Conservation (phyloP, 2,329 filamentous ascomycete genomes). For the Purpureocillium takamizusanense region DNA sequence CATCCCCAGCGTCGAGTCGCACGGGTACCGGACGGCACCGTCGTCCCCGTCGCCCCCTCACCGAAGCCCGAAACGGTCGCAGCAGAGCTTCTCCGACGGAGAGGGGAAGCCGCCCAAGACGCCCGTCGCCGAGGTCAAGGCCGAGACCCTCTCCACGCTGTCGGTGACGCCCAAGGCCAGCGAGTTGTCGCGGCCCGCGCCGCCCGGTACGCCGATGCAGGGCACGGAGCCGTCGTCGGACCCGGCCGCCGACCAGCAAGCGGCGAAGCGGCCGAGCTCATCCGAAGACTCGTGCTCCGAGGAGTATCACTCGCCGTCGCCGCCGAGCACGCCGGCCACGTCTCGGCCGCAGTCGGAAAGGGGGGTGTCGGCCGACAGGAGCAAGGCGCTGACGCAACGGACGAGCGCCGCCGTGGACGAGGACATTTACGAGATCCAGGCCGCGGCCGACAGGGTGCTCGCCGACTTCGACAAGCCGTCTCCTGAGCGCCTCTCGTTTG, state of each 20-base stretch:
- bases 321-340: constrained; percentile 28
- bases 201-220: neutral
- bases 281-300: constrained; percentile 30
- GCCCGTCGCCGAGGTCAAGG: neutral
- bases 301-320: constrained; percentile 23
- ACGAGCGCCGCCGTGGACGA: constrained; percentile 1
- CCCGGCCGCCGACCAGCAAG: no score
- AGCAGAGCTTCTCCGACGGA: constrained; percentile 2
- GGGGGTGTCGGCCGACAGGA: constrained; percentile 4
- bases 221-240: no score
- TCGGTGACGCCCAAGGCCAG: neutral
- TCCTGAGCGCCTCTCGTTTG: constrained; percentile 6
- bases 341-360: constrained; percentile 31
- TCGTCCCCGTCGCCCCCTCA: constrained; percentile 16
- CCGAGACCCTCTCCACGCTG: neutral
- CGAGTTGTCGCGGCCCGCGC: neutral
- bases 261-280: constrained; percentile 13
- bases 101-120: neutral
- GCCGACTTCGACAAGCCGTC: constrained; percentile 10
- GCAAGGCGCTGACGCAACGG: no score
- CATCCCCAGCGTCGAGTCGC: neutral
- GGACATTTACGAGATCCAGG: constrained; percentile 7
- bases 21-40: constrained; percentile 9
- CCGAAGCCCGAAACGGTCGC: constrained; percentile 17
- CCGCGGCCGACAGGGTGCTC: constrained; percentile 10